phyloP scores from a whole-genome alignment of 345 rosid genomes.

The Garcia nutans region DNA sequence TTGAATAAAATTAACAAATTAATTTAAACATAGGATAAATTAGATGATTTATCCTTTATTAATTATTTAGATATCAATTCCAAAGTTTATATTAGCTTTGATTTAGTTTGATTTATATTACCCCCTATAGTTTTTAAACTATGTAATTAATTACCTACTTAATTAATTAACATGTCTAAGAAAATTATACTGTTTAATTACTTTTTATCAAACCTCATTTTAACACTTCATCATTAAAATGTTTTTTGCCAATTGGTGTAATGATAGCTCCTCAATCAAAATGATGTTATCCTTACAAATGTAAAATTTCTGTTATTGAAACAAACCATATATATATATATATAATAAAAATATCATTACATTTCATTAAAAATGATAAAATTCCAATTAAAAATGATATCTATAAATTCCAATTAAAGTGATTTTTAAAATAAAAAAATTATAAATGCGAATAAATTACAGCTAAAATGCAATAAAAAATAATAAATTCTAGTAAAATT shows the following conservation, averaged over 20 bases:
- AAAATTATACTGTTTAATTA: constrained; percentile 2
- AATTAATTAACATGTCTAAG: background rate
- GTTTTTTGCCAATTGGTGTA: background rate
- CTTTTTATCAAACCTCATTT: constrained; percentile 21
- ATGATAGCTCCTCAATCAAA: constrained; percentile 8
- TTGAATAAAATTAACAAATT: no score
- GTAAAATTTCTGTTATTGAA: background rate
- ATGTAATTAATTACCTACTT: constrained; percentile 16
- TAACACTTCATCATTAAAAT: constrained; percentile 15
- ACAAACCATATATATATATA: background rate
- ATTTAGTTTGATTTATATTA: background rate
- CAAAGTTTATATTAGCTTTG: no score
- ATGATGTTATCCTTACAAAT: background rate
- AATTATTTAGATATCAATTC: no score
- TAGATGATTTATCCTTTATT: no score
- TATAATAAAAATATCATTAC: no score
- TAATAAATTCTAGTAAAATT: no score
- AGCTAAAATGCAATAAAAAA: no score
- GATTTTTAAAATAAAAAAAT: background rate
- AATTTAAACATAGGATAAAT: no score
- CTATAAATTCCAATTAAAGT: no score
- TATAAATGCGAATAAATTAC: background rate
- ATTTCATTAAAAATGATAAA: no score
- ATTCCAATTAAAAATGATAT: no score
- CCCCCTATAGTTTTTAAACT: background rate